Evolutionary conservation across 345 rosid genomes (phyloP), one percentile per base, ranked within the genome.

Genomic region (Gossypium longicalyx): DNA sequence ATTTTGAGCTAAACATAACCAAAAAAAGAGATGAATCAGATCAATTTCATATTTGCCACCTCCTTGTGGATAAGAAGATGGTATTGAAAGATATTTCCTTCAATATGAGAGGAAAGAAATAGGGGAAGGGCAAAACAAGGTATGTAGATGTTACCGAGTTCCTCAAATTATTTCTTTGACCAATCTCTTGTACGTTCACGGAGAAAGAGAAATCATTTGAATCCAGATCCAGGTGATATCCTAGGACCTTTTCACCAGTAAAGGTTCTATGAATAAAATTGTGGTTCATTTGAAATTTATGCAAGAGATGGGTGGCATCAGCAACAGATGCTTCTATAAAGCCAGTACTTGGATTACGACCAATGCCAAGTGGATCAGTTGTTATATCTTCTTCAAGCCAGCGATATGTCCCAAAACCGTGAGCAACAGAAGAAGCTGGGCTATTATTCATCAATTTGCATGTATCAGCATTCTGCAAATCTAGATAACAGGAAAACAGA

Each of bases 341-440:
- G 54, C 93, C 88, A 71, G 83, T 86, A 72, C 62, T 59, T 9
- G 82, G 87, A 79, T 84, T 80, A 60, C 63, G 80, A 53, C 62
- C 78, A 78, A 94, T 84, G 77, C 87, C 85, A 51, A 94, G 82
- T 68, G 82, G 82, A 78, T 75, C 71, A 70, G 82, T 74, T 79
- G 89, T 77, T 75, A 90, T 86, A 78, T 94, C 97, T 85, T 92
- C 90, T 76, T 83, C 78, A 76, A 94, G 93, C 98, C 97, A 94
- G 76, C 67, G 74, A 66, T 87, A 92, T 49, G 98, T 94, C 77
- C 98, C 98, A 77, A 94, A 92, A 75, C 98, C 97, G 81, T 94
- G 98, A 73, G 94, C 93, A 58, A 91, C 75, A 64, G 83, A 60
- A 74, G 87, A 78, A 67, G 80, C 57, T 22, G 73, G 70, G 70